These are phyloP conservation scores for Cicer judaicum DNA, from an alignment of 306 rosid species.

Conservation along the genomic window DNA sequence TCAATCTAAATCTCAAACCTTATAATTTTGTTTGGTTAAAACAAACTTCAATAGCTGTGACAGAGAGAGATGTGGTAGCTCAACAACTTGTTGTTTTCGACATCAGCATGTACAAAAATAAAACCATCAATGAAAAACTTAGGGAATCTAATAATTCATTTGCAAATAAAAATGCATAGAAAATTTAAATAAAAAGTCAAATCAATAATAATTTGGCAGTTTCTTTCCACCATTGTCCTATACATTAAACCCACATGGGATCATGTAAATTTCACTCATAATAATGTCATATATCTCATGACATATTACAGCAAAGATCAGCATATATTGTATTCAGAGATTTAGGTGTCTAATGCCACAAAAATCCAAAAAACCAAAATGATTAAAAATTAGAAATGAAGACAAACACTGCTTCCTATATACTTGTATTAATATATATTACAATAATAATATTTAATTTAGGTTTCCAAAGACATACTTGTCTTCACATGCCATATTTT, in stretches of 20 bases:
- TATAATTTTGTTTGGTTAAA: slow-evolving; percentile 9
- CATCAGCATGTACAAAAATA: slow-evolving; percentile 25
- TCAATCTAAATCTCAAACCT: neutral
- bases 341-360: slow-evolving; percentile 13
- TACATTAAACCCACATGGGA: slow-evolving; percentile 58
- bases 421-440: slow-evolving; percentile 46
- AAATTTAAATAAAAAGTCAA: slow-evolving; percentile 41
- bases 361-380: slow-evolving; percentile 1
- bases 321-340: slow-evolving; percentile 33
- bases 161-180: slow-evolving; percentile 6
- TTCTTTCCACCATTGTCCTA: slow-evolving; percentile 46
- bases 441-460: slow-evolving; percentile 30
- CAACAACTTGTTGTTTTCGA: slow-evolving; percentile 40
- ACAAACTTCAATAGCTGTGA: slow-evolving; percentile 13
- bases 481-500: slow-evolving; percentile 48
- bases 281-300: slow-evolving; percentile 46
- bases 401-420: slow-evolving; percentile 49
- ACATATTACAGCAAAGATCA: slow-evolving; percentile 47
- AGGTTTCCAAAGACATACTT: slow-evolving; percentile 45
- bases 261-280: slow-evolving; percentile 55
- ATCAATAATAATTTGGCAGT: slow-evolving; percentile 40
- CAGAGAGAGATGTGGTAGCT: slow-evolving; percentile 31
- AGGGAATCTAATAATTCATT: slow-evolving; percentile 35
- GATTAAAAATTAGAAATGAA: slow-evolving; percentile 25
- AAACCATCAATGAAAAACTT: slow-evolving; percentile 25